These are phyloP conservation scores for Talaromyces sp. DNA, from an alignment of 2,329 filamentous ascomycete genomes.

Conservation along the genomic window DNA sequence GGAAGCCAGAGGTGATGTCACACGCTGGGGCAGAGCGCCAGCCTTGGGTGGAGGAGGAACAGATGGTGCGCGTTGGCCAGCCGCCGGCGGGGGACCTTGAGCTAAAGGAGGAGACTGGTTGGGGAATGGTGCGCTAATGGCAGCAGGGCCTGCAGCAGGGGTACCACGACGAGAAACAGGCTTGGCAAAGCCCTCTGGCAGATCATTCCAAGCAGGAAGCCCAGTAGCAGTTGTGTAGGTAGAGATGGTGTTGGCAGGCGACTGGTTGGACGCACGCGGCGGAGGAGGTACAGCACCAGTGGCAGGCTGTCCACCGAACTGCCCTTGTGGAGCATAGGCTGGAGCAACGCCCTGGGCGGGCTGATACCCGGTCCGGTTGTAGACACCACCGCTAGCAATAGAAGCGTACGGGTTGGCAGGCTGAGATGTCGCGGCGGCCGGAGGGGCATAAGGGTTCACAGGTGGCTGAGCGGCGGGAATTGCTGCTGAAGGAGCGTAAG, in stretches of 20 bases:
- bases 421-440: conserved; percentile 11
- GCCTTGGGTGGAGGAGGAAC: conserved; percentile 85
- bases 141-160: conserved; percentile 64
- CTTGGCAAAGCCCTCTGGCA: conserved; percentile 79
- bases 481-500: conserved; percentile 33
- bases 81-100: conserved; percentile 55
- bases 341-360: conserved; percentile 47
- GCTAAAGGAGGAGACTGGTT: conserved; percentile 57
- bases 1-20: conserved; percentile 71
- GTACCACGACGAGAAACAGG: conserved; percentile 71
- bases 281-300: conserved; percentile 58
- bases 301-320: conserved; percentile 52
- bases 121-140: conserved; percentile 76
- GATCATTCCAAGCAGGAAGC: conserved; percentile 89
- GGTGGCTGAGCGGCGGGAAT: neutral
- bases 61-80: conserved; percentile 66
- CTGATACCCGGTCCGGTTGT: conserved; percentile 58
- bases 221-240: conserved; percentile 66
- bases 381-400: conserved; percentile 33
- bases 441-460: conserved; percentile 55
- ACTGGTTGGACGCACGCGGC: conserved; percentile 68
- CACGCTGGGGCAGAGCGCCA: conserved; percentile 63
- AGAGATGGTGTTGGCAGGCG: conserved; percentile 63
- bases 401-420: conserved; percentile 22
- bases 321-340: conserved; percentile 46